A percentile compares a stretch with the other conserved stretches of the same genome.
phyloP scores from a whole-genome alignment of 2,329 filamentous ascomycete species.

The Lasiodiplodia gonubiensis region DNA sequence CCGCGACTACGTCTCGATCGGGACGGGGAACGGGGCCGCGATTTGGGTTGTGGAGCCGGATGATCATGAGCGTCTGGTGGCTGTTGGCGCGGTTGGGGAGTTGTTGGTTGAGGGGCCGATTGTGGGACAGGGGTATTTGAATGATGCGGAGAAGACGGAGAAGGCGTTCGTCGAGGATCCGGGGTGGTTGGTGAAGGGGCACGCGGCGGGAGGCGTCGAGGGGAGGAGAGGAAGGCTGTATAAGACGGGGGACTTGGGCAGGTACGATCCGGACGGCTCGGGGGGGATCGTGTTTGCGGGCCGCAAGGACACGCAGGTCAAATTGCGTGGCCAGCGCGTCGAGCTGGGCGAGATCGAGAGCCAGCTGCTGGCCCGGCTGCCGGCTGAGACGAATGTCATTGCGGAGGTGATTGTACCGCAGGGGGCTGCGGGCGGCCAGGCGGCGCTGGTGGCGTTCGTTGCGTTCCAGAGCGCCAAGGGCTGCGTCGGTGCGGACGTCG shows the following conservation, averaged over 20 bases:
- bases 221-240: constrained; percentile 63
- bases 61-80: constrained; percentile 34
- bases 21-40: constrained; percentile 27
- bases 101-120: constrained; percentile 54
- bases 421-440: constrained; percentile 32
- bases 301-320: constrained; percentile 66
- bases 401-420: constrained; percentile 54
- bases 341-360: constrained; percentile 47
- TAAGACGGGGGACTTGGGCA: constrained; percentile 12
- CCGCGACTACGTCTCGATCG: constrained; percentile 27
- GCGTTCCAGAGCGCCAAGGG: constrained; percentile 30
- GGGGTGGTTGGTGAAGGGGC: constrained; percentile 40
- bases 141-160: constrained; percentile 38
- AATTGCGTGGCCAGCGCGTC: constrained; percentile 47
- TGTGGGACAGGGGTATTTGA: constrained; percentile 53
- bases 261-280: constrained; percentile 47
- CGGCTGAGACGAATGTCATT: constrained; percentile 35
- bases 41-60: constrained; percentile 42
- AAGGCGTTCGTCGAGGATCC: constrained; percentile 40
- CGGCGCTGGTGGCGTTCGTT: constrained; percentile 43
- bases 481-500: constrained; percentile 31
- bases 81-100: constrained; percentile 55
- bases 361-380: constrained; percentile 40
- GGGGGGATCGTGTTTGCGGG: constrained; percentile 63
- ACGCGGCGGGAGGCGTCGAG: constrained; percentile 50